phyloP scores from a whole-genome alignment of 2,329 filamentous ascomycete genomes.

The Cryoendolithus antarcticus region DNA sequence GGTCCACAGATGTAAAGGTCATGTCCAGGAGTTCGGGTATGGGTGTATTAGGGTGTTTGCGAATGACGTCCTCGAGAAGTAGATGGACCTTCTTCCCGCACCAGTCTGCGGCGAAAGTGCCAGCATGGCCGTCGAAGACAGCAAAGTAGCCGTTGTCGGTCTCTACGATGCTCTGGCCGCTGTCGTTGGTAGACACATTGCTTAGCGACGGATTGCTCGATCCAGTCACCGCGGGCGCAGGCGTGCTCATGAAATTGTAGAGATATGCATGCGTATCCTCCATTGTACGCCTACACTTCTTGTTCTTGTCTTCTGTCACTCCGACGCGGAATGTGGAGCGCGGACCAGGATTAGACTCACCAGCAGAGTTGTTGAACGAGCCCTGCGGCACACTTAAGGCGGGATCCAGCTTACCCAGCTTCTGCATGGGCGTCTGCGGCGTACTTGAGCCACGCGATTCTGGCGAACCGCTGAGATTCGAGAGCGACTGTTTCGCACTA shows the following conservation, averaged over 20 bases:
- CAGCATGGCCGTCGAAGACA: constrained; percentile 95
- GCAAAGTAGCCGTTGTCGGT: constrained; percentile 99
- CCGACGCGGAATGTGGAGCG: constrained; percentile 89
- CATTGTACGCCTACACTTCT: constrained; percentile 96
- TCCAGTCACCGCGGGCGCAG: constrained; percentile 45
- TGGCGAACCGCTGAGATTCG: constrained; percentile 27
- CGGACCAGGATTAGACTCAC: constrained; percentile 79
- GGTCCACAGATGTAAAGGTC: constrained; percentile 84
- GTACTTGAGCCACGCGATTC: constrained; percentile 20
- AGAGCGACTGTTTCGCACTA: constrained; percentile 76
- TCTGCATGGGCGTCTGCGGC: constrained; percentile 62
- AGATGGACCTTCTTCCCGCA: constrained; percentile 96
- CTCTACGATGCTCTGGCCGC: constrained; percentile 54
- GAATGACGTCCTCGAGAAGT: constrained; percentile 83
- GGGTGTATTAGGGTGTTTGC: constrained; percentile 76
- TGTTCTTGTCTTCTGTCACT: constrained; percentile 95
- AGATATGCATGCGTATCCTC: constrained; percentile 97
- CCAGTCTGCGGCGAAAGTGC: constrained; percentile 96
- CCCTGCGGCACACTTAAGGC: constrained; percentile 81
- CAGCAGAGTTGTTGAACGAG: constrained; percentile 90
- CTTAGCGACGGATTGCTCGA: constrained; percentile 19
- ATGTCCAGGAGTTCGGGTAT: constrained; percentile 92
- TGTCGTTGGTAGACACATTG: constrained; percentile 26
- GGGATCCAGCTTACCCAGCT: constrained; percentile 75
- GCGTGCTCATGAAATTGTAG: constrained; percentile 92